These are phyloP conservation scores for Orbilia blumenaviensis DNA, from an alignment of 2,329 filamentous ascomycete species.

Conservation along the genomic window DNA sequence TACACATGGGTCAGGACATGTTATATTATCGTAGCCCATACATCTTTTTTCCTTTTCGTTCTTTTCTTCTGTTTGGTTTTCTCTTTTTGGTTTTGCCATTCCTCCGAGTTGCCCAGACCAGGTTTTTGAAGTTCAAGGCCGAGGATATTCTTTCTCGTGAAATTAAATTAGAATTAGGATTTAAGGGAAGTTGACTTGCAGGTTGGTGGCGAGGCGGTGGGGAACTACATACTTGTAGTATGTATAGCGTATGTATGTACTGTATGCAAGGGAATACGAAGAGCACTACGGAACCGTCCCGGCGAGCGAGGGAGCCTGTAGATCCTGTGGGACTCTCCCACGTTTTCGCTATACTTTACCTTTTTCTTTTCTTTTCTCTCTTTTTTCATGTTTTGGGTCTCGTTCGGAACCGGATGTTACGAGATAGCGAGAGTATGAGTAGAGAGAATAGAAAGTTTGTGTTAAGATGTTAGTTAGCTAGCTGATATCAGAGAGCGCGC, in stretches of 20 bases:
- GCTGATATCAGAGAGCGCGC: neutral
- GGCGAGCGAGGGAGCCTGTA: neutral
- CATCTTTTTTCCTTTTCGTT: neutral
- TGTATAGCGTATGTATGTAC: neutral
- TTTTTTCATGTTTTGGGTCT: too few relatives aligned
- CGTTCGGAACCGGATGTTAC: neutral
- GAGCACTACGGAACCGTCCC: neutral
- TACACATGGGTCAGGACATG: neutral
- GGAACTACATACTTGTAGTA: neutral
- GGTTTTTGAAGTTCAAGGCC: too few relatives aligned
- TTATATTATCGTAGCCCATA: neutral
- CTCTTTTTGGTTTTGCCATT: too few relatives aligned
- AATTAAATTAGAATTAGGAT: too few relatives aligned
- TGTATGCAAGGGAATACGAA: neutral
- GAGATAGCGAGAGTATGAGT: neutral
- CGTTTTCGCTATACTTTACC: too few relatives aligned
- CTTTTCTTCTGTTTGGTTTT: too few relatives aligned
- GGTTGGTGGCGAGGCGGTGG: constrained; percentile 12
- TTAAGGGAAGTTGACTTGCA: too few relatives aligned
- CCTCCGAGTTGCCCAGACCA: too few relatives aligned
- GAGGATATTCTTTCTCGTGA: neutral
- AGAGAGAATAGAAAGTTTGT: neutral
- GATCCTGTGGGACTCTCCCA: constrained; percentile 6
- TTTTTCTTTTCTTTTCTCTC: too few relatives aligned
- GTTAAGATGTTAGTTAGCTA: neutral